These are phyloP conservation scores for Acer negundo DNA, from an alignment of 345 rosid genomes.

Conservation along the genomic window DNA sequence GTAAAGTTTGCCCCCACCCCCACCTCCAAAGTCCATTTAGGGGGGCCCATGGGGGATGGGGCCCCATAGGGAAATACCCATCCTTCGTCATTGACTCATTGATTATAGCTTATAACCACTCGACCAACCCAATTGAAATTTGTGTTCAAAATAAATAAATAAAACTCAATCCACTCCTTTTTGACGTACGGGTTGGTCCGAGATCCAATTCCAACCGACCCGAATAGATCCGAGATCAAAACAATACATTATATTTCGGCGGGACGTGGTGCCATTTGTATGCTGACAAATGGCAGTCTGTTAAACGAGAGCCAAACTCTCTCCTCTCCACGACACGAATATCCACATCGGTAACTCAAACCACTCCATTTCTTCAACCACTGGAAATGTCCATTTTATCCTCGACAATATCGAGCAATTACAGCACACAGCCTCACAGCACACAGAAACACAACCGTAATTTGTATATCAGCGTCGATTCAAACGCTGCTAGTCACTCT, in stretches of 20 bases:
- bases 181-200: background rate
- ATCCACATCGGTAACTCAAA: background rate
- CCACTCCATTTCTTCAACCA: background rate
- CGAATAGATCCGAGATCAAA: background rate
- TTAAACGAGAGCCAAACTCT: background rate
- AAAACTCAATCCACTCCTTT: too few relatives aligned
- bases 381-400: background rate
- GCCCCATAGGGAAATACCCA: too few relatives aligned
- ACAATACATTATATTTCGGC: background rate
- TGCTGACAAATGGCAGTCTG: conserved; percentile 6
- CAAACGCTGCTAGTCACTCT: background rate
- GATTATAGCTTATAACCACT: background rate
- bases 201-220: background rate
- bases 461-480: background rate
- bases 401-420: background rate
- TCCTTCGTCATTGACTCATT: background rate
- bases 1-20: too few relatives aligned
- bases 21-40: too few relatives aligned
- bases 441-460: too few relatives aligned
- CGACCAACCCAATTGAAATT: background rate
- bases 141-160: too few relatives aligned
- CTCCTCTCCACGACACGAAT: too few relatives aligned
- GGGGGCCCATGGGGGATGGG: too few relatives aligned
- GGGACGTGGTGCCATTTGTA: background rate
- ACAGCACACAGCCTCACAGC: background rate